Conservation (phyloP, 176 grass and related monocot genomes). For the Bothriochloa decipiens region DNA sequence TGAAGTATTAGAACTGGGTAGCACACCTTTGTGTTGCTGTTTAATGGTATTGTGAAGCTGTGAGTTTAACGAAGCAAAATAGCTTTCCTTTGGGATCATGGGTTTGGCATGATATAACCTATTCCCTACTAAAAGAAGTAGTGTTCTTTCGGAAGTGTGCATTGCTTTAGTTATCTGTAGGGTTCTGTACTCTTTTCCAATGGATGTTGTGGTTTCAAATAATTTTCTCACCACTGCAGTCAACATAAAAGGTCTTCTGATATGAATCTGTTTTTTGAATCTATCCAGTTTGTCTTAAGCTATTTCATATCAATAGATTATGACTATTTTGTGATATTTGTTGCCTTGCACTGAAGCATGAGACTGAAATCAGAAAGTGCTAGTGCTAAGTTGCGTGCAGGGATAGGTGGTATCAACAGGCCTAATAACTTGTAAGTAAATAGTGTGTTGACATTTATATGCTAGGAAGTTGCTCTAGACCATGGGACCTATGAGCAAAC, state of each 20-base stretch:
- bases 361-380: neutral
- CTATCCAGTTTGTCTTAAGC: neutral
- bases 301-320: neutral
- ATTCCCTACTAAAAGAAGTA: neutral
- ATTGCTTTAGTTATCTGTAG: conserved; percentile 8
- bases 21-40: neutral
- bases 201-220: neutral
- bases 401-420: too few relatives aligned
- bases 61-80: neutral
- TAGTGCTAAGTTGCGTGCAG: too few relatives aligned
- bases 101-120: neutral
- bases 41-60: neutral
- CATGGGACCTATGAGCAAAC: neutral
- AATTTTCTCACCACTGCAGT: neutral
- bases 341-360: neutral
- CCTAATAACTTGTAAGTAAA: too few relatives aligned
- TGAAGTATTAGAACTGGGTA: too few relatives aligned
- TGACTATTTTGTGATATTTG: neutral
- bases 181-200: neutral
- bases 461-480: conserved; percentile 7
- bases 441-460: too few relatives aligned
- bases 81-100: neutral
- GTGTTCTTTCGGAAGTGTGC: neutral
- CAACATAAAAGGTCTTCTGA: neutral
- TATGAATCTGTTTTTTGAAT: neutral